Evolutionary conservation across 1,284 basidiomycete species (phyloP).

Genomic region (Schizophyllum commune): DNA sequence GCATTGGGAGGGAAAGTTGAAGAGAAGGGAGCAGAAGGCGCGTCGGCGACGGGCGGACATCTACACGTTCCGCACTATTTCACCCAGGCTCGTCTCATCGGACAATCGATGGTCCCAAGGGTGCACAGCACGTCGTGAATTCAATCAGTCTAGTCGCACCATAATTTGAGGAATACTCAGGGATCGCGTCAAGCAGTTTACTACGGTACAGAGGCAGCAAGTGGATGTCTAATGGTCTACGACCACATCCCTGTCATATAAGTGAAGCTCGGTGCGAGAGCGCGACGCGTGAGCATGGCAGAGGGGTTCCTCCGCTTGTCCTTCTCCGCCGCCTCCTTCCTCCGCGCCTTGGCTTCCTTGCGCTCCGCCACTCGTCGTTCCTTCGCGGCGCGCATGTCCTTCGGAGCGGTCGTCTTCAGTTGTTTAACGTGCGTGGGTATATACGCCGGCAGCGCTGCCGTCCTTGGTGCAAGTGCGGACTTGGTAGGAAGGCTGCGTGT

Average conservation of each 20-base stretch:
- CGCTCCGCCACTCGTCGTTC: slow-evolving; percentile 10
- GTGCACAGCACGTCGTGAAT: too few relatives aligned
- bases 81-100: too few relatives aligned
- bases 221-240: too few relatives aligned
- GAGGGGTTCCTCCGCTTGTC: slow-evolving; percentile 16
- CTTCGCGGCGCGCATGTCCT: slow-evolving; percentile 67
- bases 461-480: slow-evolving; percentile 19
- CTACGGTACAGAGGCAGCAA: too few relatives aligned
- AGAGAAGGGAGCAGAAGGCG: background rate
- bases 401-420: slow-evolving; percentile 72
- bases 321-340: slow-evolving; percentile 27
- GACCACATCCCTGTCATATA: background rate
- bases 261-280: background rate
- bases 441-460: background rate
- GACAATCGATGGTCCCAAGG: too few relatives aligned
- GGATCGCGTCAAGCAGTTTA: too few relatives aligned
- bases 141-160: too few relatives aligned
- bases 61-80: too few relatives aligned
- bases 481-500: slow-evolving; percentile 11
- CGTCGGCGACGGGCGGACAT: too few relatives aligned
- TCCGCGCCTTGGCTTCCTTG: slow-evolving; percentile 50
- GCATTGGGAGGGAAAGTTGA: slow-evolving; percentile 20
- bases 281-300: background rate
- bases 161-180: too few relatives aligned
- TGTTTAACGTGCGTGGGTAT: slow-evolving; percentile 82